Evolutionary conservation across 306 rosid species (phyloP), one percentile per base, ranked within the genome.

Genomic region (Carpinus viminea): DNA sequence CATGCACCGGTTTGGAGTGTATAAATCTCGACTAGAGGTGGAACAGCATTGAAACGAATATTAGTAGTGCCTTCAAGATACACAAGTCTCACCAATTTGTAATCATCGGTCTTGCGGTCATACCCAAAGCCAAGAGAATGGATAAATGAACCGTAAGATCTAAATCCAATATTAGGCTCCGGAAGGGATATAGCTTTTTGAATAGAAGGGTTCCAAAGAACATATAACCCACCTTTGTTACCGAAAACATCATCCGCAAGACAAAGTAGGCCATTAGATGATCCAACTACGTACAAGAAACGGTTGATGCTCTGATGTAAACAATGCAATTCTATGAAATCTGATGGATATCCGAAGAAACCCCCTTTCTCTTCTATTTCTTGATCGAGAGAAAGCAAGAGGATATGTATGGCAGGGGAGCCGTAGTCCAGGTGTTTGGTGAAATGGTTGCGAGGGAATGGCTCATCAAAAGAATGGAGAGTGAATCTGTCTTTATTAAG

Each of bases 251-350:
- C 8, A 16, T 62, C 0, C 15, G 18, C 12, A 15, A 62, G 20
- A 62, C 68, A 62, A 62, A 62, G n/a, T 12, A 62, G 17, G 45
- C 68, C 68, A n/a, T 62, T 62, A 31, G 68, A 28, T 28, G 68
- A 62, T 4, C 68, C 68, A 12, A 28, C 68, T 5, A 62, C 13
- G 16, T 17, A 5, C 17, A 6, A 12, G 8, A 4, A 11, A 26
- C 0, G 2, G 18, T 26, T 2, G 45, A 15, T 31, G 20, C 0
- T 6, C 8, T 31, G 16, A 43, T 62, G 1, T 31, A 7, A 6
- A 15, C 68, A 31, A 26, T 1, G 43, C 36, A 62, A 62, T 16
- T 62, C 68, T 5, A 31, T 12, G 45, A 62, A 62, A 62, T 62
- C 68, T 7, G 43, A 61, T 31, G 68, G 68, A 8, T 26, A 62